Base-by-base conservation (phyloP, 1,139 yeast species). In the Saccharomyces uvarum region DNA sequence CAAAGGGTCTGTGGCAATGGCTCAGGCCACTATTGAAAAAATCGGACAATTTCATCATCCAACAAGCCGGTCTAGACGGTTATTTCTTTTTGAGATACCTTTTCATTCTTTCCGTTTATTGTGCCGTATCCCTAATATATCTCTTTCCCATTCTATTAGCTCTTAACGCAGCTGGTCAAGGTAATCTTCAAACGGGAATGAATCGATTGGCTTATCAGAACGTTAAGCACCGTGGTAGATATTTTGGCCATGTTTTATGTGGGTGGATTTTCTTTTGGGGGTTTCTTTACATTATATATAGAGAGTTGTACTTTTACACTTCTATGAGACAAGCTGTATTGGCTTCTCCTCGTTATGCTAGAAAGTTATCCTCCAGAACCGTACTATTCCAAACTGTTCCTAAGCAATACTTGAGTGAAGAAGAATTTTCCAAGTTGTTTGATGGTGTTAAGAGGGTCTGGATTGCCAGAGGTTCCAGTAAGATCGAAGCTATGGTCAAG, bases 381-480 rank as follows among this genome's bases (percentile, higher is more conserved):
- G 83, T 93, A 27, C 75, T 91, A 56, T 79, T 91, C 67, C 95
- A 88, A 67, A 80, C 85, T 41, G 88, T 93, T 4, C 97, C 97
- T 13, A 80, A 82, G 53, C 75, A 81, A 41, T 77, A 83, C 61
- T 74, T 86, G 55, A 81, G 79, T 61, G 88, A 83, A 63, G 83
- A 79, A 58, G 85, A 82, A 59, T 77, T 86, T 55, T 61, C 78
- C 62, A 79, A 78, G 71, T 76, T 79, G 67, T 90, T 82, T 73
- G 87, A 79, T 68, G 96, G 79, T 73, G 95, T 77, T 67, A 81
- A 77, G 67, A 75, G 86, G 60, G 82, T 93, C 52, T 86, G 86
- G 77, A 82, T 88, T 57, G 82, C 91, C 51, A 80, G 96, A 70
- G 81, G 84, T 58, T 77, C 83, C 31, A 75, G 81, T 16, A 77